Evolutionary conservation across 441 rosid species (phyloP).

Genomic region (Populus hybrid): DNA sequence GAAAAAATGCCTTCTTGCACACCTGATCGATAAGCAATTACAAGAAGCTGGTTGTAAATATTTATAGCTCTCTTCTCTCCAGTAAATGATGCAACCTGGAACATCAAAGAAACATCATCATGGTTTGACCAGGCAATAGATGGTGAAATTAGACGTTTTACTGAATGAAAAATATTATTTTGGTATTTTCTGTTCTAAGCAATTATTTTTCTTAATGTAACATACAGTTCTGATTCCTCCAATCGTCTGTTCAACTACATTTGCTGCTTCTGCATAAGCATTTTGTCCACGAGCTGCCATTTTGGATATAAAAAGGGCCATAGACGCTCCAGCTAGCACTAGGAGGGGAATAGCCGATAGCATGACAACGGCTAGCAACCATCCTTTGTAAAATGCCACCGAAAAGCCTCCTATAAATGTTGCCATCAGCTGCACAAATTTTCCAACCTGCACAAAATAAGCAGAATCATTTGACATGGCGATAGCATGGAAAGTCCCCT

Average conservation of each 20-base stretch:
- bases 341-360: conserved; percentile 69
- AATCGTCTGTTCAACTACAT: conserved; percentile 74
- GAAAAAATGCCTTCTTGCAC: conserved; percentile 61
- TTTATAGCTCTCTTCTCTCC: conserved; percentile 70
- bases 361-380: conserved; percentile 80
- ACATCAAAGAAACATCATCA: not conserved
- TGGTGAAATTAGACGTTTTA: conserved; percentile 4
- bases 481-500: not conserved
- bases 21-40: conserved; percentile 56
- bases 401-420: conserved; percentile 80
- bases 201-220: not conserved
- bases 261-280: conserved; percentile 71
- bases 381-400: conserved; percentile 70
- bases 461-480: not conserved
- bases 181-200: conserved; percentile 14
- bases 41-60: conserved; percentile 53
- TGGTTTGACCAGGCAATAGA: not conserved
- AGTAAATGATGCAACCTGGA: conserved; percentile 80
- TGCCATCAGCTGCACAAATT: conserved; percentile 57
- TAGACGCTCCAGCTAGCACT: conserved; percentile 55
- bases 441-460: conserved; percentile 63
- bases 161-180: conserved; percentile 25
- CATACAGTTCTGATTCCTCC: conserved; percentile 82
- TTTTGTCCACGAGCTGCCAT: conserved; percentile 66
- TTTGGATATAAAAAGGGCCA: conserved; percentile 46